Evolutionary conservation across 768 basidiomycete genomes (phyloP).

Genomic region (Boletus reticulatus): DNA sequence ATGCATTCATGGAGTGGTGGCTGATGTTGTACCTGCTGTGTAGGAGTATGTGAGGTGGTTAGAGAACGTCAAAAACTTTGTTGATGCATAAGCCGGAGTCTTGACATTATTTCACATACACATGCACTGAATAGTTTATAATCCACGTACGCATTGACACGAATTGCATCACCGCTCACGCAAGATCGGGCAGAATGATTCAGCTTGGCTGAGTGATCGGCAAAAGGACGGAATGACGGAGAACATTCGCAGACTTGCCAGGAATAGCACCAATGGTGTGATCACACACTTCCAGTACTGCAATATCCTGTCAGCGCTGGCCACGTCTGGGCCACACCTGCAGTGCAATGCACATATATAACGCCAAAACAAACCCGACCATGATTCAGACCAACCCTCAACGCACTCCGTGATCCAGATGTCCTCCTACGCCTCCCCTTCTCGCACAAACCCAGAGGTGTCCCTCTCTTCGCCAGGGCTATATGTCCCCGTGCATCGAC

Average conservation of each 20-base stretch:
- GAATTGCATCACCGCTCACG: slow-evolving; percentile 20
- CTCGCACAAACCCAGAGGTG: no score
- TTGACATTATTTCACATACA: neutral
- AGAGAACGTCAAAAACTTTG: slow-evolving; percentile 73
- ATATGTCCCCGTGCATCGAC: slow-evolving; percentile 40
- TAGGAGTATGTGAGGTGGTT: slow-evolving; percentile 95
- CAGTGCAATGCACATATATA: no score
- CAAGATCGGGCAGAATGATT: no score
- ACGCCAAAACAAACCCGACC: neutral
- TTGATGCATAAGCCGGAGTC: slow-evolving; percentile 51
- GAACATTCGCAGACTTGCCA: slow-evolving; percentile 14
- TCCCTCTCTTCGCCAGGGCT: slow-evolving; percentile 7
- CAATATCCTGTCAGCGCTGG: no score
- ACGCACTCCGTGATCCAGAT: slow-evolving; percentile 4
- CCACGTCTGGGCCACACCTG: neutral
- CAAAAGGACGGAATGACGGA: neutral
- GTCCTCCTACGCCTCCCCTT: slow-evolving; percentile 17
- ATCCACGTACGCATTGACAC: neutral
- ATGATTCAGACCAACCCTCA: neutral
- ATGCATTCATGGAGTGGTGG: neutral
- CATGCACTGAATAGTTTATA: slow-evolving; percentile 3
- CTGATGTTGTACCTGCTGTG: slow-evolving; percentile 2
- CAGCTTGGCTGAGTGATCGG: neutral
- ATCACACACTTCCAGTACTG: neutral
- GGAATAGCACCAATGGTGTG: neutral